A percentile compares a stretch with the other conserved stretches of the same genome.
Evolutionary conservation across 345 rosid genomes (phyloP).

Genomic region (Eucalyptus lansdowneana): DNA sequence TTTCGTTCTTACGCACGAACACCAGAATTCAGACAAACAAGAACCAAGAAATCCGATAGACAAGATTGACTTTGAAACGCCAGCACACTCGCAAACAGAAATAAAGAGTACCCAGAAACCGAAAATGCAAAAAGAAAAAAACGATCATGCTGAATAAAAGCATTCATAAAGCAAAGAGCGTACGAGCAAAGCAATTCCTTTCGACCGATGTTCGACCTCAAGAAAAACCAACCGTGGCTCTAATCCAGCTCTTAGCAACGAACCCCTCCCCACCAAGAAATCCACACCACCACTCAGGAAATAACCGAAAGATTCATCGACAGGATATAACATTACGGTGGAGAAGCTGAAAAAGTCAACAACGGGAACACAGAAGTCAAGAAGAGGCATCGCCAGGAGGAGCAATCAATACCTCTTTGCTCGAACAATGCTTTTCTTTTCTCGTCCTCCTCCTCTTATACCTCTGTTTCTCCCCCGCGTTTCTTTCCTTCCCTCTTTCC

Average conservation of each 20-base stretch:
- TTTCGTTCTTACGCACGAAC: neutral
- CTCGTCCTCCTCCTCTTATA: neutral
- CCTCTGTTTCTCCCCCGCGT: neutral
- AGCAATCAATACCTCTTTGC: neutral
- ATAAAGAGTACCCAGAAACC: neutral
- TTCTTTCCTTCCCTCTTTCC: neutral
- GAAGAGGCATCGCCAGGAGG: neutral
- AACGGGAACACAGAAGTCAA: neutral
- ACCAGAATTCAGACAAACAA: neutral
- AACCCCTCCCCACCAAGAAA: neutral
- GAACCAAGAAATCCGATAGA: neutral
- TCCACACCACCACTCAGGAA: neutral
- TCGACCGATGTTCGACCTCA: neutral
- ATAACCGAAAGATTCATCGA: neutral
- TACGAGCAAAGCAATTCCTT: neutral
- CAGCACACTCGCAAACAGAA: neutral
- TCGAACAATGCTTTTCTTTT: neutral
- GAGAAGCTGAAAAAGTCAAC: neutral
- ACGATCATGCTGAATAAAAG: neutral
- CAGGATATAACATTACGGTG: neutral
- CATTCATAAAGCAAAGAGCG: neutral
- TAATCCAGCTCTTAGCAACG: neutral
- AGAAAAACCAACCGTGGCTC: neutral
- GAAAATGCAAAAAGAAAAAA: neutral
- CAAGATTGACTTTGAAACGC: neutral